Percentiles rank a stretch among this genome's conserved stretches.
phyloP scores from a whole-genome alignment of 2,329 filamentous ascomycete species.

The Talaromyces pinophilus region DNA sequence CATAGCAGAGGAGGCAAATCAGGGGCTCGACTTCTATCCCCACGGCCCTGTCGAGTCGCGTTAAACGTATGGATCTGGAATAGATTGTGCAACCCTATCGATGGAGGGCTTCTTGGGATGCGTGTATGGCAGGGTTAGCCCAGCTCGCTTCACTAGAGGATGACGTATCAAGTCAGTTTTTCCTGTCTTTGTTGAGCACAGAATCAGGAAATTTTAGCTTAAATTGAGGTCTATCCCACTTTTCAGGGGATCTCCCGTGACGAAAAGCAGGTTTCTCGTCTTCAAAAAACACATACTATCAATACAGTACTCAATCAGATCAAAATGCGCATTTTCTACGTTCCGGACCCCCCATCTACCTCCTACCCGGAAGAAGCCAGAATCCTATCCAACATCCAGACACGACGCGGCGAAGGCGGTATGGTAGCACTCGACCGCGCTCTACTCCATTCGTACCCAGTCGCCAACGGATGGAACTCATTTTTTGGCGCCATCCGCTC shows the following conservation, averaged over 20 bases:
- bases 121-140: neutral
- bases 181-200: neutral
- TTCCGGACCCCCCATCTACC: constrained; percentile 29
- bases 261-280: no score
- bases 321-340: constrained; percentile 42
- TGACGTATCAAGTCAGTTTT: neutral
- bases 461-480: constrained; percentile 69
- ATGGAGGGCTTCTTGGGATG: neutral
- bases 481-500: constrained; percentile 59
- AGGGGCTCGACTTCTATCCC: neutral
- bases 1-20: neutral
- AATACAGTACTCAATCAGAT: neutral
- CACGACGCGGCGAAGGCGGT: constrained; percentile 66
- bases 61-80: neutral
- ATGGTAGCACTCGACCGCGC: constrained; percentile 74
- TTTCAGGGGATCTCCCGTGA: no score
- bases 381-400: constrained; percentile 64
- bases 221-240: neutral
- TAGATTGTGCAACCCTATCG: neutral
- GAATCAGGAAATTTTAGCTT: neutral
- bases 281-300: no score
- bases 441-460: constrained; percentile 70
- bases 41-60: neutral
- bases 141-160: neutral
- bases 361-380: constrained; percentile 31